phyloP scores from a whole-genome alignment of 2,329 filamentous ascomycete genomes.

The Parastagonospora nodorum region DNA sequence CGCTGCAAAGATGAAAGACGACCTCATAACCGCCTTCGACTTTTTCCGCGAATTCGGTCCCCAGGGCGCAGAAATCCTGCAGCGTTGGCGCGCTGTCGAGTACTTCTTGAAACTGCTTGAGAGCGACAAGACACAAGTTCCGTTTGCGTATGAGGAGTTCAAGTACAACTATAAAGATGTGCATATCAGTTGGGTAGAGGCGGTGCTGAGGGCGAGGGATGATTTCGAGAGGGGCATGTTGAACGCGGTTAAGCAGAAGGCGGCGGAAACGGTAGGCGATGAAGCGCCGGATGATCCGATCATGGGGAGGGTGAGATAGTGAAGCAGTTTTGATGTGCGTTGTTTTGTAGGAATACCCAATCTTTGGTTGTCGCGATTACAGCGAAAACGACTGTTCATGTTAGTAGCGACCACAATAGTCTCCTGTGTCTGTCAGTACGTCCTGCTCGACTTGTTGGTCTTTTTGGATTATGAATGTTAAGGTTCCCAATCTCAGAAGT shows the following conservation, averaged over 20 bases:
- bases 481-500: too few relatives aligned
- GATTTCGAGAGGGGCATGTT: conserved; percentile 94
- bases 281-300: conserved; percentile 79
- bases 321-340: not conserved
- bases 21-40: conserved; percentile 86
- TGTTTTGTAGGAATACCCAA: not conserved
- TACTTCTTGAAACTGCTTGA: conserved; percentile 78
- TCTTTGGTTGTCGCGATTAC: not conserved
- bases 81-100: conserved; percentile 91
- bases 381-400: not conserved
- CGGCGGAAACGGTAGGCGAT: conserved; percentile 82
- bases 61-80: conserved; percentile 71
- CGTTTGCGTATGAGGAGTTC: conserved; percentile 80
- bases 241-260: conserved; percentile 82
- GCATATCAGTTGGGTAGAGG: conserved; percentile 94
- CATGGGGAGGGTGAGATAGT: conserved; percentile 86
- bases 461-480: too few relatives aligned
- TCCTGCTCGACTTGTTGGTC: too few relatives aligned
- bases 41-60: conserved; percentile 70
- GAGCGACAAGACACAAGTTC: conserved; percentile 73
- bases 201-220: conserved; percentile 81
- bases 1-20: conserved; percentile 90
- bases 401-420: not conserved
- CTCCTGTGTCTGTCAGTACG: not conserved
- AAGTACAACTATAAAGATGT: conserved; percentile 92